phyloP scores from a whole-genome alignment of 768 basidiomycete genomes.

The Xanthoconium stramineum region DNA sequence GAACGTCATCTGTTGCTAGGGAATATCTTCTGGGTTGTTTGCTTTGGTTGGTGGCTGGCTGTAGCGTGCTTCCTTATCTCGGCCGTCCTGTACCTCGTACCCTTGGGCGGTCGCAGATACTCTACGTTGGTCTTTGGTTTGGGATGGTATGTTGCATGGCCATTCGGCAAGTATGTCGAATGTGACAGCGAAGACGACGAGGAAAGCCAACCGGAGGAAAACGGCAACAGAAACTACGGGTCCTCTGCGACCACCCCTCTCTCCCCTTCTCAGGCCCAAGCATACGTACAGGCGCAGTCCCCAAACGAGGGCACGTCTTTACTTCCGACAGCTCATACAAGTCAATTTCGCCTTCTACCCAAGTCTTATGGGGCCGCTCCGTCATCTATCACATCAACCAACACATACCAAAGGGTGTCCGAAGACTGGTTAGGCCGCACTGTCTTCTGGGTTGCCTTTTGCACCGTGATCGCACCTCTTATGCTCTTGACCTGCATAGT shows the following conservation, averaged over 20 bases:
- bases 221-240: slow-evolving; percentile 26
- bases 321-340: slow-evolving; percentile 29
- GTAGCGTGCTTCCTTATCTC: slow-evolving; percentile 66
- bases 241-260: slow-evolving; percentile 44
- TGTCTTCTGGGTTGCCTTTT: slow-evolving; percentile 80
- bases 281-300: slow-evolving; percentile 9
- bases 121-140: slow-evolving; percentile 85
- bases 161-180: slow-evolving; percentile 98
- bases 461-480: slow-evolving; percentile 79
- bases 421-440: slow-evolving; percentile 62
- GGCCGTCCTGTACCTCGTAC: slow-evolving; percentile 64
- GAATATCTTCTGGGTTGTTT: slow-evolving; percentile 87
- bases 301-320: slow-evolving; percentile 50
- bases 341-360: slow-evolving; percentile 38
- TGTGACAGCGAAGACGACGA: slow-evolving; percentile 55
- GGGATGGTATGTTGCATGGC: slow-evolving; percentile 97
- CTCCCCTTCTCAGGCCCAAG: slow-evolving; percentile 23
- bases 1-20: slow-evolving; percentile 91
- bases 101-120: slow-evolving; percentile 81
- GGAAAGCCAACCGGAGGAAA: slow-evolving; percentile 31
- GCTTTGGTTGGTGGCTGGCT: slow-evolving; percentile 94
- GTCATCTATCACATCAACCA: slow-evolving; percentile 26
- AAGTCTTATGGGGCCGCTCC: slow-evolving; percentile 71
- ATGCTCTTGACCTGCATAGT: slow-evolving; percentile 84
- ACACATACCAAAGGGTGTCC: slow-evolving; percentile 23